A percentile compares a stretch with the other conserved stretches of the same genome.
Evolutionary conservation across 257 asterid genomes (phyloP).

Genomic region (Oldenlandia corymbosa): DNA sequence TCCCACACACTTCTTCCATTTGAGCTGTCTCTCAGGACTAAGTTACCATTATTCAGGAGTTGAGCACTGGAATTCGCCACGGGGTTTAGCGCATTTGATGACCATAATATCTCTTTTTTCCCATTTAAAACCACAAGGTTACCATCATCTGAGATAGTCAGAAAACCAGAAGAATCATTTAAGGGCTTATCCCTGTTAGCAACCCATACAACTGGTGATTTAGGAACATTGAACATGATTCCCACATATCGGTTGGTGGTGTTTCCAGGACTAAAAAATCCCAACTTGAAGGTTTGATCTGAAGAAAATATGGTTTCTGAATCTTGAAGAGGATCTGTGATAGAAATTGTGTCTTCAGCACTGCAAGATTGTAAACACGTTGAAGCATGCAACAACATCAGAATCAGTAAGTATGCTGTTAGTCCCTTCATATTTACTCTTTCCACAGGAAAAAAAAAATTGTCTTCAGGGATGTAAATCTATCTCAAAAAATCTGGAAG

Average conservation of each 20-base stretch:
- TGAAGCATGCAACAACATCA: neutral
- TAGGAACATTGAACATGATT: constrained; percentile 13
- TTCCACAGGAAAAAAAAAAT: too few species aligned
- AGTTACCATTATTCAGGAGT: constrained; percentile 34
- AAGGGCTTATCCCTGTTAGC: constrained; percentile 47
- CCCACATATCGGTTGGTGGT: constrained; percentile 23
- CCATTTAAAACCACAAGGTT: constrained; percentile 33
- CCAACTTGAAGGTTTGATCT: constrained; percentile 16
- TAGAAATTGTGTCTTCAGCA: constrained; percentile 5
- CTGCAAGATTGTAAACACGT: neutral
- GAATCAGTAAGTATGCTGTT: neutral
- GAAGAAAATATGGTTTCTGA: constrained; percentile 19
- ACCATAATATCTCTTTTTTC: constrained; percentile 28
- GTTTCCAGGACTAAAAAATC: constrained; percentile 24
- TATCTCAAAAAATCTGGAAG: too few species aligned
- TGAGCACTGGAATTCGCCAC: constrained; percentile 27
- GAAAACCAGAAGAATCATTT: constrained; percentile 22
- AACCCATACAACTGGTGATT: constrained; percentile 35
- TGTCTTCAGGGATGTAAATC: too few species aligned
- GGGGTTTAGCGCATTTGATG: constrained; percentile 26
- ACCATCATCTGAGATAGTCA: constrained; percentile 34
- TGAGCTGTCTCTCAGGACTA: constrained; percentile 30
- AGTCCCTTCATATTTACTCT: neutral
- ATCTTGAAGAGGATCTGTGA: constrained; percentile 11
- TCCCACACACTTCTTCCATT: constrained; percentile 36